Base-by-base conservation (phyloP, 2,329 filamentous ascomycete genomes). In the Fusarium tupiense region DNA sequence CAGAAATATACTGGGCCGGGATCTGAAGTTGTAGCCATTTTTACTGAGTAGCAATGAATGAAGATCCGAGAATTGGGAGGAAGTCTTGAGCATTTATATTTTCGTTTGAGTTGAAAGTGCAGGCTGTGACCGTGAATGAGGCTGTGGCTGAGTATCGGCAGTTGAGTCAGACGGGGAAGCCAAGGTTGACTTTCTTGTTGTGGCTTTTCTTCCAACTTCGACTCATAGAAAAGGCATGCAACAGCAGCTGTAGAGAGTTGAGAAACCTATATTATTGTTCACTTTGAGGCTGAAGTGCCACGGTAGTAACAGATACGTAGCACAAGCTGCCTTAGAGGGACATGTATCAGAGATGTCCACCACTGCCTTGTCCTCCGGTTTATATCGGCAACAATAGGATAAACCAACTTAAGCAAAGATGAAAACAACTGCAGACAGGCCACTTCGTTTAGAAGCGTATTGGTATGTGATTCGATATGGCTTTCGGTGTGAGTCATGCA, bases 1-100 rank as follows among this genome's bases (percentile, higher is more conserved):
- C 85, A 88, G 76, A 88, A 88, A 79, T 83, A 88, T n/a, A 86
- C 46, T 8, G 74, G 77, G 16, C 63, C 60, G 12, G 77, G 40
- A 20, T 70, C 29, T 14, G 68, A 37, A 41, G 44, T 20, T 54
- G 61, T 41, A 31, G 65, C 35, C 73, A 75, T 76, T 33, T 54
- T 64, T 8, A 16, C 20, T 19, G 44, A 47, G 19, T 6, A 13
- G n/a, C 4, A 6, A 33, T 31, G 14, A 24, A 31, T 22, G 9
- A 9, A n/a, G 12, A 22, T 20, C 1, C 22, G 19, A 59, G 20
- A 29, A 20, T 19, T 19, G 11, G 8, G 5, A 46, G 22, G 3
- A 9, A 19, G 2, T 14, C 13, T 26, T 46, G 31, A 17, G 22
- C 26, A 53, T 44, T n/a, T 44, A 24, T 37, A 17, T 49, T 17